phyloP scores from a whole-genome alignment of 2,329 filamentous ascomycete species.

The Shiraia bambusicola region DNA sequence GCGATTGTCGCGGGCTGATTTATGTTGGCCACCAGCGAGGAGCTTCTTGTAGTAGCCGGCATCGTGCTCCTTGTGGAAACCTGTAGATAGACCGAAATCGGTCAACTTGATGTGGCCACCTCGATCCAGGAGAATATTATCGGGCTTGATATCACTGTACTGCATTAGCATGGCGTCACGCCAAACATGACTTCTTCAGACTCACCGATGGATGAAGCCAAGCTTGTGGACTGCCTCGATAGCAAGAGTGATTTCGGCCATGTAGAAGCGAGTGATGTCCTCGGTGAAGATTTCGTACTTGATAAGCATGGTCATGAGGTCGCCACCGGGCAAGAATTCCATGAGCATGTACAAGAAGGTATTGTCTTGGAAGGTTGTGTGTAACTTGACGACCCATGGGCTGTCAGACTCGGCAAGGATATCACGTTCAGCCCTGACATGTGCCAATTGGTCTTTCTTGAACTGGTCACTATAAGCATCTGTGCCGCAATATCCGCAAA shows the following conservation, averaged over 20 bases:
- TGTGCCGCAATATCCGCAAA: too few species aligned
- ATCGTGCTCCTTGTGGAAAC: conserved; percentile 96
- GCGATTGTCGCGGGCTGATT: conserved; percentile 63
- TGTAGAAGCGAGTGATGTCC: conserved; percentile 98
- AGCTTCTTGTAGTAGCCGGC: conserved; percentile 98
- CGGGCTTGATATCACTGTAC: conserved; percentile 91
- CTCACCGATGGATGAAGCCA: conserved; percentile 96
- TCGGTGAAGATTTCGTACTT: conserved; percentile 99
- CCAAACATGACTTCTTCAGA: neutral
- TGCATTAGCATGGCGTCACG: conserved; percentile 26
- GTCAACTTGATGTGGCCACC: conserved; percentile 97
- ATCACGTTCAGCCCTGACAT: conserved; percentile 95
- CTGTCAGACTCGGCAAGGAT: conserved; percentile 99
- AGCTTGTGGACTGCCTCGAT: conserved; percentile 98
- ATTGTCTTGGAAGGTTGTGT: conserved; percentile 94
- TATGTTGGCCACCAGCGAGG: conserved; percentile 65
- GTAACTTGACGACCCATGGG: conserved; percentile 98
- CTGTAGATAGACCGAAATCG: conserved; percentile 95
- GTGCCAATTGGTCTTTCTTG: conserved; percentile 96
- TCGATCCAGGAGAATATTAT: conserved; percentile 94
- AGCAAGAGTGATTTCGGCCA: conserved; percentile 96
- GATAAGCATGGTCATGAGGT: conserved; percentile 99
- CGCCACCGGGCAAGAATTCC: conserved; percentile 97
- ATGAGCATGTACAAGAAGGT: conserved; percentile 99
- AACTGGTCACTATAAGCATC: conserved; percentile 55